Evolutionary conservation across 208 protist genomes (phyloP), one percentile per base, ranked within the genome.

Genomic region (Polymyxa betae): DNA sequence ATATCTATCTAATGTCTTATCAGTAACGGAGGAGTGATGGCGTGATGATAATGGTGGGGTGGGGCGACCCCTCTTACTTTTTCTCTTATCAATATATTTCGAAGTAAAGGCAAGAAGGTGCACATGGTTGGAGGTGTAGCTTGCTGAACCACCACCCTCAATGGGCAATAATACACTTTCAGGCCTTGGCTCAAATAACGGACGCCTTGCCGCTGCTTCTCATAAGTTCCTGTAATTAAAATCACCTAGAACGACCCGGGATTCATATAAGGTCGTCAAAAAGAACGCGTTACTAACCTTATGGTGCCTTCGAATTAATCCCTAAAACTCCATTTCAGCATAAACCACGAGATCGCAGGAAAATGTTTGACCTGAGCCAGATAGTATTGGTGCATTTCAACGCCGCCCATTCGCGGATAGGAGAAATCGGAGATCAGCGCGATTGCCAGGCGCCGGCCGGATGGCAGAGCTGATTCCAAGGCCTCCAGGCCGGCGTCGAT

Each of bases 141-240:
- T 0, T 96, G 95, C 0, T 97, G 94, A 88, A 97, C 96, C 12
- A 97, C 95, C 45, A 96, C 95, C 38, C 97, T 90, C 44, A 98
- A 92, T 0, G 98, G 98, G 38, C 98, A 93, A 93, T 99, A 98
- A 93, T 99, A 99, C 46, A 99, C 98, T 95, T 99, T 99, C 45
- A 99, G 92, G 12, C 98, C 98, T 35, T 82, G 72, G 5, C 16
- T 40, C n/a, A 82, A 43, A 43, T 82, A 82, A 20, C 72, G 72
- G 16, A 82, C 72, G 40, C 72, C 72, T n/a, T 82, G 72, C 35
- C 72, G 72, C 35, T 82, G 16, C n/a, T 35, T 35, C 35, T 82
- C 72, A 43, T 82, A 82, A 20, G 72, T 82, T 43, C 72, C 72
- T n/a, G 72, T 45, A 16, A 82, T 82, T 20, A 82, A 35, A 43